Percentiles rank a stretch among this genome's conserved stretches.
Conservation (phyloP, 768 basidiomycete species). For the Coprinellus micaceus region DNA sequence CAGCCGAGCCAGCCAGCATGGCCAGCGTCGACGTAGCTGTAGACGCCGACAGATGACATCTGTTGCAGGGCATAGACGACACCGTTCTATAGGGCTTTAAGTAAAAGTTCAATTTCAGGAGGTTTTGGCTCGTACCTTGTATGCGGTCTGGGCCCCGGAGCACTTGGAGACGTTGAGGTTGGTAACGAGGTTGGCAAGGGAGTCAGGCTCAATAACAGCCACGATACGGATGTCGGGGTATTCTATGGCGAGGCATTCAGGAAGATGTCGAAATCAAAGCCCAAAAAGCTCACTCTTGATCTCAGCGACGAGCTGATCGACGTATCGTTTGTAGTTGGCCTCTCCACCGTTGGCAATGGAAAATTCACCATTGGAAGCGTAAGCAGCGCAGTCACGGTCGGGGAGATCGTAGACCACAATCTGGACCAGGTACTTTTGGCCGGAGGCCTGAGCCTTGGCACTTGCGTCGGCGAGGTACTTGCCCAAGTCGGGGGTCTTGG, state of each 20-base stretch:
- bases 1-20: conserved; percentile 68
- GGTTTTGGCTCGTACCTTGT: conserved; percentile 33
- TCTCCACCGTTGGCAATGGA: conserved; percentile 52
- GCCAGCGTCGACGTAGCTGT: conserved; percentile 61
- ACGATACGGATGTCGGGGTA: conserved; percentile 61
- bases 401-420: conserved; percentile 60
- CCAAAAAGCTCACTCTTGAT: conserved; percentile 38
- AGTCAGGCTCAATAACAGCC: conserved; percentile 66
- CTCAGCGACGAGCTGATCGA: conserved; percentile 58
- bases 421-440: conserved; percentile 47
- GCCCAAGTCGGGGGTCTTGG: conserved; percentile 52
- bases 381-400: conserved; percentile 63
- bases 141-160: conserved; percentile 47
- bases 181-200: conserved; percentile 65
- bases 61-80: conserved; percentile 56
- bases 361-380: conserved; percentile 66
- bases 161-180: conserved; percentile 60
- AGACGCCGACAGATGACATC: conserved; percentile 52
- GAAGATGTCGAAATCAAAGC: not conserved
- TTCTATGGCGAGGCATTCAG: conserved; percentile 23
- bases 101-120: not conserved
- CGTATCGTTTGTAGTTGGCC: conserved; percentile 55
- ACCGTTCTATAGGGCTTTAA: conserved; percentile 29
- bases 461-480: conserved; percentile 54
- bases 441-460: conserved; percentile 40